Conservation (phyloP, 257 asterid species). For the Rubia yunnanensis region DNA sequence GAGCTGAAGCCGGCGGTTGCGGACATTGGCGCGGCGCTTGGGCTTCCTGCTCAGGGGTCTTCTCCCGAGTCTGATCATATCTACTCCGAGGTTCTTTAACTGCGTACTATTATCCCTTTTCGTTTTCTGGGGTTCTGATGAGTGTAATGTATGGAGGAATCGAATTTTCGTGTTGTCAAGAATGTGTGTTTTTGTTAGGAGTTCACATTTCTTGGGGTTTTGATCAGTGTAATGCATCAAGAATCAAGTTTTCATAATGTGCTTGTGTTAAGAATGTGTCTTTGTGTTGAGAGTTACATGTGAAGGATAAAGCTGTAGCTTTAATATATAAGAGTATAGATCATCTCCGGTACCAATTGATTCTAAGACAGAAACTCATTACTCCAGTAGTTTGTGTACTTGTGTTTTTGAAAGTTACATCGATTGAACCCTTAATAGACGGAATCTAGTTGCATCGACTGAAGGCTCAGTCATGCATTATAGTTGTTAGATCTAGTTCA, state of each 20-base stretch:
- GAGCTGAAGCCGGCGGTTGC: constrained; percentile 82
- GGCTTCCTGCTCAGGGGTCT: constrained; percentile 67
- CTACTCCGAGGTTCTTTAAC: constrained; percentile 61
- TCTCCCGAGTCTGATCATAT: constrained; percentile 69
- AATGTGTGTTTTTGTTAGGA: neutral
- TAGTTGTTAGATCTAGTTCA: too few relatives aligned
- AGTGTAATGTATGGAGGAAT: neutral
- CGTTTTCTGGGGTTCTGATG: neutral
- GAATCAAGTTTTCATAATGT: neutral
- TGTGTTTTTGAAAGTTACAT: too few relatives aligned
- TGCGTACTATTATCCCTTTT: neutral
- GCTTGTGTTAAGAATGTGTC: too few relatives aligned
- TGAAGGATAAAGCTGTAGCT: too few relatives aligned
- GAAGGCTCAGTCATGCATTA: too few relatives aligned
- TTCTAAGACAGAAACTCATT: too few relatives aligned
- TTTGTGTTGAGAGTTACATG: too few relatives aligned
- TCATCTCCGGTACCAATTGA: too few relatives aligned
- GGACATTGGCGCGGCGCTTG: constrained; percentile 80
- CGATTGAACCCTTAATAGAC: too few relatives aligned
- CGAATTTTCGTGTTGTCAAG: neutral
- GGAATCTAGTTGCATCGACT: too few relatives aligned
- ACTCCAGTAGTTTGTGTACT: too few relatives aligned
- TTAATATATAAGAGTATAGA: too few relatives aligned
- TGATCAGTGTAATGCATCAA: neutral
- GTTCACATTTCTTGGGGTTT: neutral